A percentile compares a stretch with the other conserved stretches of the same genome.
These are phyloP conservation scores for Yamadazyma olivae DNA, from an alignment of 805 yeast genomes.

Conservation along the genomic window DNA sequence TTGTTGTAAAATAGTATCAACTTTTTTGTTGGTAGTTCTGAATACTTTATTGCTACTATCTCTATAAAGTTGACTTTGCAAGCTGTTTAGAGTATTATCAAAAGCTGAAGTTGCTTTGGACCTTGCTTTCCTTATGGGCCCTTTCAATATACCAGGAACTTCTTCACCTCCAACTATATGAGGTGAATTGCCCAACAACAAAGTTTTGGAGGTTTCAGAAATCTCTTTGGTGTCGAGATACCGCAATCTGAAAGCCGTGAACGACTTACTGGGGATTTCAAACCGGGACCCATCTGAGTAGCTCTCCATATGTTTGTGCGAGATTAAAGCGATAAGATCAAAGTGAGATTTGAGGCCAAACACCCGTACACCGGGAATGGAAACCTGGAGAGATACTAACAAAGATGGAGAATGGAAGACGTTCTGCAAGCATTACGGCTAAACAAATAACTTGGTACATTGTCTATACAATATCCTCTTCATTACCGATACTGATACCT, in stretches of 20 bases:
- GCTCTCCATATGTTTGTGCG: neutral
- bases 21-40: slow-evolving; percentile 2
- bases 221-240: slow-evolving; percentile 51
- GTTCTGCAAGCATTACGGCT: too few species aligned
- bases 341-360: neutral
- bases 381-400: too few species aligned
- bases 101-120: slow-evolving; percentile 10
- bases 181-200: slow-evolving; percentile 60
- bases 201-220: slow-evolving; percentile 43
- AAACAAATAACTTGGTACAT: too few species aligned
- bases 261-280: slow-evolving; percentile 48
- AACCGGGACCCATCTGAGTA: neutral
- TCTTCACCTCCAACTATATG: slow-evolving; percentile 48
- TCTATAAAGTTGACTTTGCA: neutral
- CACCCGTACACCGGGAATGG: too few species aligned
- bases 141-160: slow-evolving; percentile 19
- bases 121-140: slow-evolving; percentile 13
- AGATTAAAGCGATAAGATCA: neutral
- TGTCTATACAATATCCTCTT: slow-evolving; percentile 41
- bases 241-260: slow-evolving; percentile 57
- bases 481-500: slow-evolving; percentile 37
- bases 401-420: too few species aligned
- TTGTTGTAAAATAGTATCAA: slow-evolving; percentile 2
- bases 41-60: neutral
- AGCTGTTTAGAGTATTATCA: slow-evolving; percentile 4